Evolutionary conservation across 169 alveolate genomes (phyloP).

Genomic region (Plasmodium sp.): DNA sequence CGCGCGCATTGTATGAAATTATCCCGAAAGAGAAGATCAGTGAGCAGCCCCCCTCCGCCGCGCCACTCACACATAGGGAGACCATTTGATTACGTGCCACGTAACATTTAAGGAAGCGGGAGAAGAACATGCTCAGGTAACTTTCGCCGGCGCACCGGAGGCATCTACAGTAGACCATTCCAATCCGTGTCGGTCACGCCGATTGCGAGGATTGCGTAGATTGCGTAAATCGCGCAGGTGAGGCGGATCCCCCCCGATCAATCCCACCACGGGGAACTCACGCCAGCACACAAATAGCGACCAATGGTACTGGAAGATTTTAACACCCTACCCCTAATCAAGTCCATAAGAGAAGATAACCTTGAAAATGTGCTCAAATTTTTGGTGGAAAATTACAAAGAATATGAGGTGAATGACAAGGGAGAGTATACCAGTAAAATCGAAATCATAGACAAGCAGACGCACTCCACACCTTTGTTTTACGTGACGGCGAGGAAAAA

Average conservation of each 20-base stretch:
- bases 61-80: neutral
- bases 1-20: neutral
- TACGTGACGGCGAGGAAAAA: constrained; percentile 88
- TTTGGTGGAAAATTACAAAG: constrained; percentile 58
- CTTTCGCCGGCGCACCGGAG: neutral
- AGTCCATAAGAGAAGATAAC: constrained; percentile 59
- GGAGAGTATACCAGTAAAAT: constrained; percentile 39
- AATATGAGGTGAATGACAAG: constrained; percentile 46
- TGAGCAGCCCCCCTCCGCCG: neutral
- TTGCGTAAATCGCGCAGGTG: neutral
- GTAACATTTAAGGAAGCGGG: neutral
- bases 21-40: neutral
- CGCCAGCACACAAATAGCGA: neutral
- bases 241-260: neutral
- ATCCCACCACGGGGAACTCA: neutral
- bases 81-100: neutral
- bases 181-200: neutral
- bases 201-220: neutral
- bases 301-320: constrained; percentile 71
- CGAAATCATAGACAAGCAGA: constrained; percentile 79
- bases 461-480: constrained; percentile 88
- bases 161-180: neutral
- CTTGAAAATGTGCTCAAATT: constrained; percentile 35
- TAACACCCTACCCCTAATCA: constrained; percentile 70
- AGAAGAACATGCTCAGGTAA: neutral